Percentiles rank a stretch among this genome's conserved stretches.
Conservation (phyloP, 2,329 filamentous ascomycete genomes). For the Lecanosticta acicola region DNA sequence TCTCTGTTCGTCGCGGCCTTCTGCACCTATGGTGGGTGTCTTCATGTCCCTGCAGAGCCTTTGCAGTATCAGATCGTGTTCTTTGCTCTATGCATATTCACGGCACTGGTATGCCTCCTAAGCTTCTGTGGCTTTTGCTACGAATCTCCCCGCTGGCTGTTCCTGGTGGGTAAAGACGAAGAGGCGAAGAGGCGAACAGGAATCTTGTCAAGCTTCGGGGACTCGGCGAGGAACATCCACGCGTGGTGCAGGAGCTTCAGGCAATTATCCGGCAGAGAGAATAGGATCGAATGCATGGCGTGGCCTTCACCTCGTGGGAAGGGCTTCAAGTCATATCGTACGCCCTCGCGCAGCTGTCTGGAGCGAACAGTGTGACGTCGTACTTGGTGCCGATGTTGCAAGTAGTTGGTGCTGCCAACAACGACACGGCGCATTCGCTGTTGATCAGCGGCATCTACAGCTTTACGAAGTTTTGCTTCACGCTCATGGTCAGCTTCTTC, state of each 20-base stretch:
- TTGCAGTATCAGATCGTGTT: constrained; percentile 35
- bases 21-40: constrained; percentile 33
- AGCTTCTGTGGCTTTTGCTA: constrained; percentile 28
- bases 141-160: constrained; percentile 36
- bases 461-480: constrained; percentile 41
- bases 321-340: constrained; percentile 10
- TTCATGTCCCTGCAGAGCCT: constrained; percentile 26
- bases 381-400: constrained; percentile 43
- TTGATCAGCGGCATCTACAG: constrained; percentile 42
- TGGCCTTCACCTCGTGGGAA: not conserved
- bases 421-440: constrained; percentile 31
- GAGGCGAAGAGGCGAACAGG: constrained; percentile 25
- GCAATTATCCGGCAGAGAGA: constrained; percentile 1
- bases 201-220: constrained; percentile 30
- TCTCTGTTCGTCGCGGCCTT: constrained; percentile 32
- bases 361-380: constrained; percentile 42
- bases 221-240: constrained; percentile 2
- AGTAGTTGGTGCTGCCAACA: constrained; percentile 32
- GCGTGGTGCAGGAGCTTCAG: not conserved
- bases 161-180: constrained; percentile 26
- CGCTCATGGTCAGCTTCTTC: constrained; percentile 40
- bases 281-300: constrained; percentile 5
- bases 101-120: constrained; percentile 23
- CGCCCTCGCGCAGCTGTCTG: constrained; percentile 38
- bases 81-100: constrained; percentile 31